Percentiles rank a stretch among this genome's conserved stretches.
Conservation (phyloP, 169 alveolate genomes). For the Cryptosporidium viatorum region DNA sequence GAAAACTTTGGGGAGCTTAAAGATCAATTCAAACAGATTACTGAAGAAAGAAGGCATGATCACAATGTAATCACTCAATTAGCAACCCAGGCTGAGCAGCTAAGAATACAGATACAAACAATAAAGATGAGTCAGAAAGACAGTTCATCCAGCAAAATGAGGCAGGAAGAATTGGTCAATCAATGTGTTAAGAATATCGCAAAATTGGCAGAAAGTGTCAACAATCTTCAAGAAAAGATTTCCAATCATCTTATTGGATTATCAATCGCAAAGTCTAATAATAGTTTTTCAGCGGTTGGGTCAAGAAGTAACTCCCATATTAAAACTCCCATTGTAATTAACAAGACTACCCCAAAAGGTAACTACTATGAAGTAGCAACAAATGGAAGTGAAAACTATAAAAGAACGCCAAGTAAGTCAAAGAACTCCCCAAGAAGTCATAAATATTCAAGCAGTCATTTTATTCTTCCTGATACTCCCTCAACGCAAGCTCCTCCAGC, state of each 20-base stretch:
- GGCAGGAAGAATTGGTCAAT: constrained; percentile 72
- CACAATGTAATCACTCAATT: constrained; percentile 56
- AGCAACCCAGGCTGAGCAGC: constrained; percentile 64
- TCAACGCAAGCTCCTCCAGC: constrained; percentile 69
- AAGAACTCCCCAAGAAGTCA: constrained; percentile 55
- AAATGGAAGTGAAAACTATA: constrained; percentile 2
- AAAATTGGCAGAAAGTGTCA: constrained; percentile 72
- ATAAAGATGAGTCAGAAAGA: constrained; percentile 56
- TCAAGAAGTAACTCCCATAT: constrained; percentile 41
- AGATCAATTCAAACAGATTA: constrained; percentile 37
- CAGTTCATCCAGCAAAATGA: constrained; percentile 25
- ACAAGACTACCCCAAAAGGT: constrained; percentile 34
- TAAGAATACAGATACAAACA: constrained; percentile 64
- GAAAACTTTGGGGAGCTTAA: constrained; percentile 44
- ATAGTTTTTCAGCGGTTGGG: constrained; percentile 19
- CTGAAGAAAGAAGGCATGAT: constrained; percentile 64
- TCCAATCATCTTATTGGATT: constrained; percentile 66
- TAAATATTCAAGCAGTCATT: neutral
- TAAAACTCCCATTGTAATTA: constrained; percentile 34
- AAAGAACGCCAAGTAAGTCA: constrained; percentile 28
- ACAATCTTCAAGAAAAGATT: constrained; percentile 64
- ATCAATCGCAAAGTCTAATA: constrained; percentile 41
- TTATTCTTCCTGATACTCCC: constrained; percentile 69
- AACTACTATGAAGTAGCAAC: constrained; percentile 57
- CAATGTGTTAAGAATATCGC: constrained; percentile 72